Evolutionary conservation across 1,284 basidiomycete genomes (phyloP), one percentile per base, ranked within the genome.

Genomic region (Trichosporon ovoides): DNA sequence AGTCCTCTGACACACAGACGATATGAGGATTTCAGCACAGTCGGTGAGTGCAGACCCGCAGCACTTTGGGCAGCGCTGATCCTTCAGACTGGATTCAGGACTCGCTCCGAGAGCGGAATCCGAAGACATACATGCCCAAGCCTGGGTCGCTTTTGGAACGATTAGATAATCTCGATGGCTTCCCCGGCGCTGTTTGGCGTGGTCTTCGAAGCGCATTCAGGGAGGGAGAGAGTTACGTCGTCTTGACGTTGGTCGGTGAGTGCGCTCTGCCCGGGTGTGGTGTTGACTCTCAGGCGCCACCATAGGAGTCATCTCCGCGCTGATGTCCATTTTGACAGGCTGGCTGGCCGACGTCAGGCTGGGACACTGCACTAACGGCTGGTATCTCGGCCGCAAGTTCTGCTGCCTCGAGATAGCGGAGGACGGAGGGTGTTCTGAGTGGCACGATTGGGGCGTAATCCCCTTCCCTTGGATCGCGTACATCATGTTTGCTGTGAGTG

Each of bases 361-460:
- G 80, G 96, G 96, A 0, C 95, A 96, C 73, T 99, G 96, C 76
- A 84, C 85, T 1, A 89, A 94, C 57, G 94, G 91, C 3, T 98
- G 96, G 96, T 99, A 96, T 95, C 77, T 98, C 57, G 96, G 94
- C 75, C 87, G 91, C 69, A 91, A 97, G 72, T 98, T 98, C 75
- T 98, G 96, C 78, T 99, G 96, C 74, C 93, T 76, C 31, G 91
- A 93, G 67, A 83, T 84, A 12, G 67, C 78, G 14, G 86, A 87
- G 51, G 88, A 87, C 62, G 83, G 85, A 35, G 86, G 84, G 3
- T 99, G 96, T 75, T 82, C 88, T 6, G 92, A 93, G 53, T 99
- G 96, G 96, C 85, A 87, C 66, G 82, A 86, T 6, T 99, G 96
- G 96, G 90, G 91, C 57, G 80, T 82, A 13, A 83, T 89, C 55